A percentile compares a stretch with the other conserved stretches of the same genome.
Conservation (phyloP, 1,284 basidiomycete species). For the Malassezia sympodialis region DNA sequence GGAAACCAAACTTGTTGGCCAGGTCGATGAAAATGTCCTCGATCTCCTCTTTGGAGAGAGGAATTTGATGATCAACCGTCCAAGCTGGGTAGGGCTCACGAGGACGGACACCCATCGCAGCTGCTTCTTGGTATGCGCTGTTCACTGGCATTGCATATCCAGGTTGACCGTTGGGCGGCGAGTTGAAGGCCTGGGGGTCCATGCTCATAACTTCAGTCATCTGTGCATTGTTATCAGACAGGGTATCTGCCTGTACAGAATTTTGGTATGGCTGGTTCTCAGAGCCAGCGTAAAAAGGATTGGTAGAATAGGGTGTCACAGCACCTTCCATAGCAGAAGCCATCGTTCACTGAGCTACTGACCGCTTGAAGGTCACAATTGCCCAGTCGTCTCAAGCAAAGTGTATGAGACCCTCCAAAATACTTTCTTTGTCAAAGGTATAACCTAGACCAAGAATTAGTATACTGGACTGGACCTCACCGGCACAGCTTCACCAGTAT, state of each 20-base stretch:
- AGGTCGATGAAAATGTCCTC: slow-evolving; percentile 97
- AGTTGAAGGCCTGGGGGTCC: neutral
- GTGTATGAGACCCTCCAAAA: neutral
- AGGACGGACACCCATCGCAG: slow-evolving; percentile 25
- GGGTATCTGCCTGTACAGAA: neutral
- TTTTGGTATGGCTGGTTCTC: neutral
- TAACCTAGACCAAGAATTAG: neutral
- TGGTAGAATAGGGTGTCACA: neutral
- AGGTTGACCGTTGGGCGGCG: neutral
- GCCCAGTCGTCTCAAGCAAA: neutral
- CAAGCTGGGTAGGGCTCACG: slow-evolving; percentile 81
- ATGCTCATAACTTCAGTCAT: neutral
- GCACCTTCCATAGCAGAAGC: neutral
- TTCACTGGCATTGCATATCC: neutral
- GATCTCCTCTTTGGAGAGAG: slow-evolving; percentile 94
- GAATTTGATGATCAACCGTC: slow-evolving; percentile 81
- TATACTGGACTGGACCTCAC: neutral
- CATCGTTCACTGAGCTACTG: neutral
- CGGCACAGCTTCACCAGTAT: neutral
- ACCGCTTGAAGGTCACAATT: neutral
- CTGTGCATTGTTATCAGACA: neutral
- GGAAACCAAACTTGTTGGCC: slow-evolving; percentile 98
- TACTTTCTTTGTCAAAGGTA: neutral
- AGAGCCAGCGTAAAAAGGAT: neutral
- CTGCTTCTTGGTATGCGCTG: slow-evolving; percentile 17